Evolutionary conservation across 768 basidiomycete species (phyloP).

Genomic region (Psilocybe cubensis): DNA sequence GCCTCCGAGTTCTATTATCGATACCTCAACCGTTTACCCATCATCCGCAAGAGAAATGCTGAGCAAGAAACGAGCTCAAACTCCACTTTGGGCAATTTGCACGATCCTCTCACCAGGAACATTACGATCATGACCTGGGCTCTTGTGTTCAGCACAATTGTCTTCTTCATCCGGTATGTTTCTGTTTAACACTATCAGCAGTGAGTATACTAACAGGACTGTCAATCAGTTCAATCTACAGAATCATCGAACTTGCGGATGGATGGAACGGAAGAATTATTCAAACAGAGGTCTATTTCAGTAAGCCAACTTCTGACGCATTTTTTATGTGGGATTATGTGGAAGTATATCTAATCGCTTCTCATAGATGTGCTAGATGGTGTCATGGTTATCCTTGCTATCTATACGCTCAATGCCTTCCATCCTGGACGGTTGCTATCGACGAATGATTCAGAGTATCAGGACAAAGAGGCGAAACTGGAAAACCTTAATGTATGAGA

Average conservation of each 20-base stretch:
- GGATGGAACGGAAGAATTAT: constrained; percentile 46
- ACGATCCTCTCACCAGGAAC: constrained; percentile 1
- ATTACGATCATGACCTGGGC: constrained; percentile 14
- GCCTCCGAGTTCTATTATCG: constrained; percentile 50
- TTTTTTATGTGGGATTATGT: constrained; percentile 6
- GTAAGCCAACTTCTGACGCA: constrained; percentile 2
- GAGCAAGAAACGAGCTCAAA: neutral
- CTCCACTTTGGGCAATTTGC: neutral
- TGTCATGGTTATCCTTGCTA: constrained; percentile 34
- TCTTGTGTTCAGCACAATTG: constrained; percentile 11
- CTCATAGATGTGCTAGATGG: constrained; percentile 22
- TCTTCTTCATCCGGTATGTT: constrained; percentile 22
- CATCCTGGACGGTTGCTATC: constrained; percentile 24
- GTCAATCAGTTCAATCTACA: constrained; percentile 39
- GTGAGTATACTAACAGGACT: neutral
- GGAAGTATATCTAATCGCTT: neutral
- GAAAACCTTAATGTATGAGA: neutral
- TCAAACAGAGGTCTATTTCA: constrained; percentile 37
- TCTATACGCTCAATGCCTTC: constrained; percentile 30
- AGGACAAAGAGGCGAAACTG: neutral
- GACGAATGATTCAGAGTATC: neutral
- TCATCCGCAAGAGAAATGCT: neutral
- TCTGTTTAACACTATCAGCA: neutral
- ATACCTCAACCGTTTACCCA: constrained; percentile 29
- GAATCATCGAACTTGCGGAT: constrained; percentile 43